Percentiles rank a stretch among this genome's conserved stretches.
Evolutionary conservation across 306 rosid species (phyloP).

Genomic region (Rosa persica): DNA sequence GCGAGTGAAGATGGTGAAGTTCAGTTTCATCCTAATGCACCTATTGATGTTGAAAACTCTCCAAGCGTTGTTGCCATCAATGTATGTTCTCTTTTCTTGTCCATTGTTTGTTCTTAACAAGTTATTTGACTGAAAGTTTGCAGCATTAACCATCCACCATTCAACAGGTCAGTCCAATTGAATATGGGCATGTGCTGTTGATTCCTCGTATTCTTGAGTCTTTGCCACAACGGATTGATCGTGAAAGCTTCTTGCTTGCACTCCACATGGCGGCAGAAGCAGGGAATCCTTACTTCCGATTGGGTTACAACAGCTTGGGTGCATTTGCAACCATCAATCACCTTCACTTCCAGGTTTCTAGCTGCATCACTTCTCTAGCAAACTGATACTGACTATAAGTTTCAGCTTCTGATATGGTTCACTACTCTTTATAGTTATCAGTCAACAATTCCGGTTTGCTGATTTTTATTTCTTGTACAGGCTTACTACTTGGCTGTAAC

Average conservation of each 20-base stretch:
- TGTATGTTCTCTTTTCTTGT: conserved; percentile 38
- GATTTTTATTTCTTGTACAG: conserved; percentile 34
- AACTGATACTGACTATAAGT: neutral
- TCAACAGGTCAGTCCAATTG: conserved; percentile 94
- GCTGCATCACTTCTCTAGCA: neutral
- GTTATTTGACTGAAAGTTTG: conserved; percentile 7
- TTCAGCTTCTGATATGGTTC: conserved; percentile 8
- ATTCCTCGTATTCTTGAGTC: conserved; percentile 74
- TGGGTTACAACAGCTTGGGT: conserved; percentile 96
- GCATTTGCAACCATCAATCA: conserved; percentile 98
- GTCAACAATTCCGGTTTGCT: conserved; percentile 6
- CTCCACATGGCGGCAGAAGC: conserved; percentile 88
- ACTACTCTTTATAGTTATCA: neutral
- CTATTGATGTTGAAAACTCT: conserved; percentile 71
- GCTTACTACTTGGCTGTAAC: conserved; percentile 86
- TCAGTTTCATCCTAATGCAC: conserved; percentile 71
- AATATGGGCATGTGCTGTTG: conserved; percentile 89
- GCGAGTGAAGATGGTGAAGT: conserved; percentile 65
- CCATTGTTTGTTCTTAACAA: neutral
- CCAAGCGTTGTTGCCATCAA: conserved; percentile 88
- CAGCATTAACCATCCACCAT: conserved; percentile 12
- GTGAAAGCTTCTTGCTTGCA: conserved; percentile 75
- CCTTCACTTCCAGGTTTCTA: conserved; percentile 90
- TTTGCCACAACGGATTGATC: conserved; percentile 88
- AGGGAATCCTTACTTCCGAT: conserved; percentile 62